Evolutionary conservation across 2,329 filamentous ascomycete genomes (phyloP), one percentile per base, ranked within the genome.

Genomic region (Neospermospora avenae): DNA sequence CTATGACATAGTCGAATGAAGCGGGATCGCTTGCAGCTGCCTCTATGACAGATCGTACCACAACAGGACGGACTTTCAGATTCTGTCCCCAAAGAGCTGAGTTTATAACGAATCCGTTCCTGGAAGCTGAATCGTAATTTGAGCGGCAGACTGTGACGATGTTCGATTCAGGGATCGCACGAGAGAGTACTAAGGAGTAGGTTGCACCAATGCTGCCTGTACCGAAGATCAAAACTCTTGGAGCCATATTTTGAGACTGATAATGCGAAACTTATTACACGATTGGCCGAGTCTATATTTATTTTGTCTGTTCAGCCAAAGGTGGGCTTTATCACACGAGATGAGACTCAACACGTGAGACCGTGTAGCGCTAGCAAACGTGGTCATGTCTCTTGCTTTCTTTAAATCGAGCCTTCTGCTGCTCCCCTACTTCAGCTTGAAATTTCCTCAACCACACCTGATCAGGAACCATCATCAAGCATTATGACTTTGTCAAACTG

Each of bases 111-210:
- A 67, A 64, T 31, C 65, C 65, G 42, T 66, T 16, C 49, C 58
- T 52, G 31, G 57, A 58, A 18, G 61, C 61, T 42, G 55, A 37
- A 1, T 59, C 66, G 64, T 70, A 73, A 63, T 73, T 74, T 42
- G 71, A 72, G 3, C 73, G 71, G 58, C 73, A 74, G 37, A 74
- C 65, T 13, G 70, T 67, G 25, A 70, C 68, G 31, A 74, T 63
- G 56, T 64, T 67, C 42, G 65, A 66, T 11, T 62, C 63, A 25
- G 57, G 59, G 5, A 64, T 24, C n/a, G 68, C 67, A 4, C 66
- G 67, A 28, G 67, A 68, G 39, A 74, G 62, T 11, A 73, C 58
- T 56, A 67, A 72, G 3, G 69, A 58, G 55, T 73, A 72, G 16
- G 70, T 62, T 34, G 67, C 66, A 51, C 73, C 73, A 53, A 74